Evolutionary conservation across 495 filamentous ascomycete genomes (phyloP), one percentile per base, ranked within the genome.

Genomic region (Xylaria longipes): DNA sequence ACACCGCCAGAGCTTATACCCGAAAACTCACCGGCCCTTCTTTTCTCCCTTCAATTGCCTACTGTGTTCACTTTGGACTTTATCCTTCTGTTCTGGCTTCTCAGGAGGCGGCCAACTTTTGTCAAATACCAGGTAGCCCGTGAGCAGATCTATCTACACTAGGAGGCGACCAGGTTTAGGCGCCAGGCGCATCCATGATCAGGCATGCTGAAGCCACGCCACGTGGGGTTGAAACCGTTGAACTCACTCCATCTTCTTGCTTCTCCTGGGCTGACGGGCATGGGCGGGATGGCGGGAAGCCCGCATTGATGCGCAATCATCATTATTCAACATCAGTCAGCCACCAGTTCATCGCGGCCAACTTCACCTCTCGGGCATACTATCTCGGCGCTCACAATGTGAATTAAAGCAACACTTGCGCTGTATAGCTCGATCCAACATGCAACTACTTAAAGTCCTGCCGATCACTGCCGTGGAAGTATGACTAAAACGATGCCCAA

Each of bases 191-290:
- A 66, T 54, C 31, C n/a, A 37, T n/a, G n/a, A 15, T 8, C 33
- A 43, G n/a, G 41, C 11, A 48, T 37, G 33, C 48, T 56, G 17
- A 41, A 54, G 48, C 65, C 48, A 67, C 27, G 48, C 65, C 65
- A 67, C 65, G 46, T 54, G 65, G 65, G 65, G 31, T 35, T 41
- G 46, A 37, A 56, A 39, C 65, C 46, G 33, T 67, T 54, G 35
- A 43, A 41, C 5, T 54, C 22, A 37, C 45, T 54, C 31, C 33
- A 48, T 67, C 56, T 43, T 67, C 46, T 56, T 43, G 35, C 43
- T 41, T 39, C 35, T 48, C 65, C 65, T 35, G 20, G 29, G 35
- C 29, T 41, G 48, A 39, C 64, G 14, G 22, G 60, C n/a, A 63
- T 60, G 60, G 37, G 60, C 58, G 35, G 29, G n/a, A 58, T 17